These are phyloP conservation scores for Calocybe gangraenosa DNA, from an alignment of 768 basidiomycete genomes.

Conservation along the genomic window DNA sequence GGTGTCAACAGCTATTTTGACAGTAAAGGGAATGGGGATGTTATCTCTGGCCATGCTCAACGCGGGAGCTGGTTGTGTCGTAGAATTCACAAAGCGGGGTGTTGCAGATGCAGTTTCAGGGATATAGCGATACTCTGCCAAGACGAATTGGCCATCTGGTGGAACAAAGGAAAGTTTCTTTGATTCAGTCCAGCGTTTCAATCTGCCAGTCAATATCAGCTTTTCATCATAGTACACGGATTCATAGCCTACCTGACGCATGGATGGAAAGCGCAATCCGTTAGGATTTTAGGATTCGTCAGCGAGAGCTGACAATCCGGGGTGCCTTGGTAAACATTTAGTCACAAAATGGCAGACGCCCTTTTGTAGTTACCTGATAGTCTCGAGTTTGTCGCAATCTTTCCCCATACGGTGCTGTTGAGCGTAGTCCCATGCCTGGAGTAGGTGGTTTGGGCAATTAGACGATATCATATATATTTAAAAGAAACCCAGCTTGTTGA, in stretches of 20 bases:
- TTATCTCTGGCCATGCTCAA: conserved; percentile 31
- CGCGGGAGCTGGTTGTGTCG: conserved; percentile 16
- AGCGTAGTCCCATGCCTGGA: conserved; percentile 65
- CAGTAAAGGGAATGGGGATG: conserved; percentile 46
- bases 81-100: conserved; percentile 17
- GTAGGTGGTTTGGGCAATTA: neutral
- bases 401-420: conserved; percentile 67
- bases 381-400: conserved; percentile 70
- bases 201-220: conserved; percentile 34
- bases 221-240: neutral
- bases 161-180: conserved; percentile 86
- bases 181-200: conserved; percentile 76
- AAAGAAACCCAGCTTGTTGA: no score
- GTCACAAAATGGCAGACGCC: neutral
- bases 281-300: conserved; percentile 66
- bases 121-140: conserved; percentile 78
- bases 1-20: conserved; percentile 46
- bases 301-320: conserved; percentile 85
- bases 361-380: conserved; percentile 56
- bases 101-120: conserved; percentile 32
- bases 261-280: conserved; percentile 86
- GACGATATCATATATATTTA: conserved; percentile 25
- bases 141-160: conserved; percentile 83
- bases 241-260: conserved; percentile 69
- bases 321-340: conserved; percentile 48